Evolutionary conservation across 2,329 filamentous ascomycete genomes (phyloP).

Genomic region (Claviceps citrina): DNA sequence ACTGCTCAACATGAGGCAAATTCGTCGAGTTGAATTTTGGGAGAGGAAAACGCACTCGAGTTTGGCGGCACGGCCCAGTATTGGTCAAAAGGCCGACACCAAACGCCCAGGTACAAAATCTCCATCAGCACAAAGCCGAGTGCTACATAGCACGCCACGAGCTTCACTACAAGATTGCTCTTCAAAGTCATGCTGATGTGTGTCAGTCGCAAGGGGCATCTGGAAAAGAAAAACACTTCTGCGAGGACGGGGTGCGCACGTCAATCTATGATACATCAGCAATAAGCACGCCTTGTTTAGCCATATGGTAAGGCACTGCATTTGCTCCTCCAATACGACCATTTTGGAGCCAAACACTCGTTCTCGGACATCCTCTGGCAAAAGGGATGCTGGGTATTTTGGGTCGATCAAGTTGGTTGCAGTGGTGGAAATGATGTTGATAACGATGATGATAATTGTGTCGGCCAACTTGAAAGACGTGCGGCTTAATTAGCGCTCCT

Average conservation of each 20-base stretch:
- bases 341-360: conserved; percentile 42
- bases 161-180: conserved; percentile 32
- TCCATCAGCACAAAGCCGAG: conserved; percentile 35
- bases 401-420: conserved; percentile 44
- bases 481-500: background rate
- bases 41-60: conserved; percentile 21
- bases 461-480: conserved; percentile 25
- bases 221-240: background rate
- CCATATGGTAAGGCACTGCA: conserved; percentile 45
- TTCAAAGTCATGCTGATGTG: conserved; percentile 26
- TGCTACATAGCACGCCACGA: conserved; percentile 31
- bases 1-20: too few species aligned
- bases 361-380: conserved; percentile 25
- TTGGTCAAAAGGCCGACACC: conserved; percentile 39
- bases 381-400: conserved; percentile 24
- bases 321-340: conserved; percentile 45
- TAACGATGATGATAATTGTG: conserved; percentile 36
- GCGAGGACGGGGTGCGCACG: conserved; percentile 18
- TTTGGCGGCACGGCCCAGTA: conserved; percentile 43
- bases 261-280: conserved; percentile 40
- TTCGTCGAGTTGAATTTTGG: too few species aligned
- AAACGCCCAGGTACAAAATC: conserved; percentile 32
- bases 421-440: conserved; percentile 40
- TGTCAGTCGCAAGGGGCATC: background rate
- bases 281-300: conserved; percentile 40